Evolutionary conservation across 1,284 basidiomycete genomes (phyloP), one percentile per base, ranked within the genome.

Genomic region (Trichosporon sp.): DNA sequence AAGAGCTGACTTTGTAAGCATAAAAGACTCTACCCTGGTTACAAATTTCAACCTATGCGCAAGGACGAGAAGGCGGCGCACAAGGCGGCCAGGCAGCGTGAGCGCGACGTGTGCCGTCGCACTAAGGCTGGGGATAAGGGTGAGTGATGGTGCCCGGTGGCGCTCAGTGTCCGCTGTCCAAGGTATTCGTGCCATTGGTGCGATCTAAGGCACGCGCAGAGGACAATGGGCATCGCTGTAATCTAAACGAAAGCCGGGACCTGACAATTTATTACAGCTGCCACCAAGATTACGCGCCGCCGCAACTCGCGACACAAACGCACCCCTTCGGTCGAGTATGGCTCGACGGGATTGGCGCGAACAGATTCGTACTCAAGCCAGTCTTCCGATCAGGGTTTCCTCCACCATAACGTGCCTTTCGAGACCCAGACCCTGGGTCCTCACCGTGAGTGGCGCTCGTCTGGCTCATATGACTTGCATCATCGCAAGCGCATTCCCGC

Each of bases 41-140:
- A 94, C 83, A 88, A 89, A 69, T 94, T 90, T 78, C 85, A 87
- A 68, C 92, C 92, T 0, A 84, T 87, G 80, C 90, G 88, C 78
- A 90, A 89, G 81, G 88, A 88, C 68, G 87, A 89, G 65, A 91
- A 90, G 81, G 84, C 86, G 43, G 85, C 85, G 31, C 71, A 85
- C 40, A 85, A 87, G 37, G 86, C 86, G 72, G 86, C 87, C 64
- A 72, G 68, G 37, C 76, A 80, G 40, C 67, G 74, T 61, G 76
- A 79, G 68, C 79, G 75, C 64, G 76, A 78, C 16, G 76, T 74
- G 11, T 68, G 66, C 6, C 78, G 76, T 38, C 72, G 75, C 37
- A 75, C 78, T 43, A 79, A 77, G 66, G 76, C 76, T 35, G 38
- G 37, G 14, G 32, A 56, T 43, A 43, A 43, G 16, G 64, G 38